Percentiles rank a stretch among this genome's conserved stretches.
These are phyloP conservation scores for Kwoniella botswanensis DNA, from an alignment of 768 basidiomycete species.

Conservation along the genomic window DNA sequence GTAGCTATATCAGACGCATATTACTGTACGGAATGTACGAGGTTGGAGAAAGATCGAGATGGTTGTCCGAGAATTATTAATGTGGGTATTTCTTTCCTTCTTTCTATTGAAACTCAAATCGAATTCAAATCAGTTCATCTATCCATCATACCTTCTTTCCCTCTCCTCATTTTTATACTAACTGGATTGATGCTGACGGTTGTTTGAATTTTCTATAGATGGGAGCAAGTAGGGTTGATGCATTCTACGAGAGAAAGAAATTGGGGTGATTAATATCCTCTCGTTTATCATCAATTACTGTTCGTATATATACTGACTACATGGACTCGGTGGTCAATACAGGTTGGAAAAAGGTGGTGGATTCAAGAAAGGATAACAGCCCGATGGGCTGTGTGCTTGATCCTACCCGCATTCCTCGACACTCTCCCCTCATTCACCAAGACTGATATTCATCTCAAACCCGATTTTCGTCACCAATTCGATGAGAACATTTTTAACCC, in stretches of 20 bases:
- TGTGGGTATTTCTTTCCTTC: slow-evolving; percentile 24
- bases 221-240: slow-evolving; percentile 52
- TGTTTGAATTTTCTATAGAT: too few relatives aligned
- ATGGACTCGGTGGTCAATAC: neutral
- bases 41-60: slow-evolving; percentile 95
- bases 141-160: neutral
- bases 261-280: slow-evolving; percentile 37
- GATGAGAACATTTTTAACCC: too few relatives aligned
- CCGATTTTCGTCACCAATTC: neutral
- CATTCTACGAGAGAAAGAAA: slow-evolving; percentile 53
- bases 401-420: too few relatives aligned
- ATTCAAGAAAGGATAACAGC: slow-evolving; percentile 44
- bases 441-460: neutral
- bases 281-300: neutral
- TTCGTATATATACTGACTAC: neutral
- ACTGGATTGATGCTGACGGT: too few relatives aligned
- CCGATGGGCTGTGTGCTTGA: too few relatives aligned
- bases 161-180: too few relatives aligned
- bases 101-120: neutral
- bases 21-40: slow-evolving; percentile 90
- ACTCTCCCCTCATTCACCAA: neutral
- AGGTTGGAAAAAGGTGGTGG: slow-evolving; percentile 37
- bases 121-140: neutral
- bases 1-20: slow-evolving; percentile 99
- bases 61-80: slow-evolving; percentile 83